phyloP scores from a whole-genome alignment of 2,329 filamentous ascomycete species.

The Cladosporium sp. region DNA sequence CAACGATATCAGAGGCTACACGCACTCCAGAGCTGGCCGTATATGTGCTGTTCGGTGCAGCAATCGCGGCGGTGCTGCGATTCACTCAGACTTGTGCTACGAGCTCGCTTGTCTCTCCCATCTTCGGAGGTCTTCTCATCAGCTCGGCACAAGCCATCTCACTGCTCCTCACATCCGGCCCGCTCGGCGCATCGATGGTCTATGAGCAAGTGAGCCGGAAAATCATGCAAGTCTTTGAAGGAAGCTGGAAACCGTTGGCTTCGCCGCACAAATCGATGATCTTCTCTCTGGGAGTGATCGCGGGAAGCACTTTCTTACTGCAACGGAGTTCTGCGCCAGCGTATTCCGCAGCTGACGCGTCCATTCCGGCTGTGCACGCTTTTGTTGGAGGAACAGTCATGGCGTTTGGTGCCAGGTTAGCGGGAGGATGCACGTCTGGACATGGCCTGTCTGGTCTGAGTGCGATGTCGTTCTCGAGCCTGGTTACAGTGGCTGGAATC shows the following conservation, averaged over 20 bases:
- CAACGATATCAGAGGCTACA: slow-evolving; percentile 15
- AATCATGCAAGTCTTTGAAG: not conserved
- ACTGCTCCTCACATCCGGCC: slow-evolving; percentile 52
- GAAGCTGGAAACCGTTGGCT: not conserved
- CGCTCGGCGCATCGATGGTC: slow-evolving; percentile 61
- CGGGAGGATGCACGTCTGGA: slow-evolving; percentile 67
- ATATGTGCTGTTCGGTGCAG: slow-evolving; percentile 2
- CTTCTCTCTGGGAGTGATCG: not conserved
- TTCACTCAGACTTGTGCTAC: not conserved
- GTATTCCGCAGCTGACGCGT: not conserved
- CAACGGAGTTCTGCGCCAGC: not conserved
- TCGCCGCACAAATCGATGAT: not conserved
- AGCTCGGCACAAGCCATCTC: slow-evolving; percentile 60
- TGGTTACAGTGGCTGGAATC: slow-evolving; percentile 60
- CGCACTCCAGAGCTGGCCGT: slow-evolving; percentile 1
- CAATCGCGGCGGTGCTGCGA: not conserved
- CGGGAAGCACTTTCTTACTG: not conserved
- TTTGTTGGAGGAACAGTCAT: not conserved
- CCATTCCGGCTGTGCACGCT: not conserved
- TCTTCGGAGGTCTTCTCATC: slow-evolving; percentile 59
- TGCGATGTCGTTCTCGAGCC: slow-evolving; percentile 61
- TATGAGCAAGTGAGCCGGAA: slow-evolving; percentile 14
- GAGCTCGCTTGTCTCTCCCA: not conserved
- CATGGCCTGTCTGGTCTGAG: slow-evolving; percentile 69
- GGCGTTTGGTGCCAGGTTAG: slow-evolving; percentile 46